Conservation (phyloP, 257 asterid genomes). For the Przewalskia tangutica region DNA sequence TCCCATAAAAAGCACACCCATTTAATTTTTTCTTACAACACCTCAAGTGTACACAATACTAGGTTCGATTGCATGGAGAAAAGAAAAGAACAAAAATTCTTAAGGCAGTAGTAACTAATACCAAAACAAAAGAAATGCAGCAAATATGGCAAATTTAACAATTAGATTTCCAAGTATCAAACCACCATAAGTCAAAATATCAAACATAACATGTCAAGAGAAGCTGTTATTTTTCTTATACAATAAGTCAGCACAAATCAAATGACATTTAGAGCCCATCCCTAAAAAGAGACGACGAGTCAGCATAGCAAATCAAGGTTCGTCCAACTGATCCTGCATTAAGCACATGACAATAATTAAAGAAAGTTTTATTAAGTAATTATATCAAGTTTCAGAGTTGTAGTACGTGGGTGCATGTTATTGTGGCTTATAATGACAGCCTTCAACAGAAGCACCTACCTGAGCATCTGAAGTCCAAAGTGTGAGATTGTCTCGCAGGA, state of each 20-base stretch:
- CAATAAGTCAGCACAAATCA: conserved; percentile 7
- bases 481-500: conserved; percentile 42
- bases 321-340: conserved; percentile 40
- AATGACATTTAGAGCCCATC: conserved; percentile 34
- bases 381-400: not conserved
- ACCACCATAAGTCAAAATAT: not conserved
- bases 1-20: not conserved
- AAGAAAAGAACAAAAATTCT: not conserved
- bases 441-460: conserved; percentile 14
- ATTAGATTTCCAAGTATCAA: not conserved
- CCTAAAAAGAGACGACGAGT: conserved; percentile 19
- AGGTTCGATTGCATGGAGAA: not conserved
- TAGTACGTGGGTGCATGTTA: not conserved
- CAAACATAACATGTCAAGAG: not conserved
- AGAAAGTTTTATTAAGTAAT: not conserved
- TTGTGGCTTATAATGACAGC: not conserved
- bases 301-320: conserved; percentile 21
- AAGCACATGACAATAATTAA: not conserved
- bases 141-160: not conserved
- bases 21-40: not conserved
- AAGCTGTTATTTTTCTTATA: not conserved
- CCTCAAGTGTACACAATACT: not conserved
- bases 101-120: not conserved
- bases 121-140: not conserved
- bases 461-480: conserved; percentile 52